Percentiles rank a stretch among this genome's conserved stretches.
Evolutionary conservation across 495 filamentous ascomycete genomes (phyloP).

Genomic region (Cladorrhinum samala): DNA sequence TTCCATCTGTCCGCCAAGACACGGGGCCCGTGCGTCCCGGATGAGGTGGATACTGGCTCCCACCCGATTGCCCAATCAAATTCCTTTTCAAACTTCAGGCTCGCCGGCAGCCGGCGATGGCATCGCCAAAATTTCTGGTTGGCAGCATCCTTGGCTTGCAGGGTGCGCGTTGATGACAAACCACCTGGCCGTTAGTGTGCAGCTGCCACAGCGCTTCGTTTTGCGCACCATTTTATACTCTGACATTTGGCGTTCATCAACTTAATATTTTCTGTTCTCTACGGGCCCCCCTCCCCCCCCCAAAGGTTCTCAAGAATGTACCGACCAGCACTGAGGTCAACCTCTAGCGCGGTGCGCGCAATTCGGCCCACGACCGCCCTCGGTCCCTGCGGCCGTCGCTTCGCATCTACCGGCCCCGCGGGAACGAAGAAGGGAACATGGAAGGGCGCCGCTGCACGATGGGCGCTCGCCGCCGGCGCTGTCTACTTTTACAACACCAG

Average conservation of each 20-base stretch:
- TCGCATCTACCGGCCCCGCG: slow-evolving; percentile 64
- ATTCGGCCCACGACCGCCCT: slow-evolving; percentile 28
- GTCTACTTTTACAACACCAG: slow-evolving; percentile 93
- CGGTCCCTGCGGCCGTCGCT: slow-evolving; percentile 45
- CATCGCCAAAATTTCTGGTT: slow-evolving; percentile 23
- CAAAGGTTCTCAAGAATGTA: slow-evolving; percentile 48
- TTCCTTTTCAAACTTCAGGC: slow-evolving; percentile 1
- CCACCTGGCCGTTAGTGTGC: slow-evolving; percentile 11
- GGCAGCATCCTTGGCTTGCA: slow-evolving; percentile 5
- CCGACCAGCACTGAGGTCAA: slow-evolving; percentile 51
- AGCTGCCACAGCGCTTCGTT: too few species aligned
- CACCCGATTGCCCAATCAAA: slow-evolving; percentile 16
- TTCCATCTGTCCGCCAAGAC: too few species aligned
- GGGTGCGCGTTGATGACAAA: slow-evolving; percentile 22
- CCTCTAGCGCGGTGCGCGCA: slow-evolving; percentile 43
- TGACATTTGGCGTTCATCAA: too few species aligned
- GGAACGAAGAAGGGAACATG: slow-evolving; percentile 68
- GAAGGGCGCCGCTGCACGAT: slow-evolving; percentile 69
- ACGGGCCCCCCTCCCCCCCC: slow-evolving; percentile 1
- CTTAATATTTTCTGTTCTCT: too few species aligned
- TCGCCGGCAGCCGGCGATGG: slow-evolving; percentile 1
- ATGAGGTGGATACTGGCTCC: too few species aligned
- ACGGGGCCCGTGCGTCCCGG: too few species aligned
- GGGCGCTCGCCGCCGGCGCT: slow-evolving; percentile 69
- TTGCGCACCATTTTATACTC: too few species aligned